Evolutionary conservation across 2,329 filamentous ascomycete species (phyloP).

Genomic region (Neopestalotiopsis clavispora): DNA sequence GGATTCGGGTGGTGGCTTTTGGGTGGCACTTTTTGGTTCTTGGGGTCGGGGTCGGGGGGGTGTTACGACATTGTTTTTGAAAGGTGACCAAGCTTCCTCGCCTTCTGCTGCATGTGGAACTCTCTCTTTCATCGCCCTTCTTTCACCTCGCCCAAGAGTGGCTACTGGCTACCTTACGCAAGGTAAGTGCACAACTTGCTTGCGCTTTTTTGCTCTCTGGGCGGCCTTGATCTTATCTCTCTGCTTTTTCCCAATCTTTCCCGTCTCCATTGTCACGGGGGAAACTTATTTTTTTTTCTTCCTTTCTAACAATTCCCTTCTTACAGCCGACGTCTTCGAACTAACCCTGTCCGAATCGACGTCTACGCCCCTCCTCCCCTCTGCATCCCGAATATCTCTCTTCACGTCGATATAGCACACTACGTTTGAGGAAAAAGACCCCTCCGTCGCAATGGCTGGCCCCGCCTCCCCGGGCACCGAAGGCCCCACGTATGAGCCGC

Average conservation of each 20-base stretch:
- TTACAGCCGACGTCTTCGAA: background rate
- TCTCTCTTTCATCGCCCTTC: conserved; percentile 16
- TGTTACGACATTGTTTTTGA: conserved; percentile 16
- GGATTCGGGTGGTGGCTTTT: background rate
- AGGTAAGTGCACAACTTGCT: conserved; percentile 7
- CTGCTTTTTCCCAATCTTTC: background rate
- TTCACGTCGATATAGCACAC: conserved; percentile 3
- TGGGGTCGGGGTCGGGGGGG: background rate
- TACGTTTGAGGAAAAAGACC: conserved; percentile 10
- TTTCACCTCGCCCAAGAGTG: conserved; percentile 17
- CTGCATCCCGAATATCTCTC: background rate
- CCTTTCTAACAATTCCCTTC: background rate
- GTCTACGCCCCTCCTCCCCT: background rate
- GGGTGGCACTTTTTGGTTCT: background rate
- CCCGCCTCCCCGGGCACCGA: conserved; percentile 62
- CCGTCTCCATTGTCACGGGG: conserved; percentile 2
- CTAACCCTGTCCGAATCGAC: background rate
- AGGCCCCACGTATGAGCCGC: conserved; percentile 63
- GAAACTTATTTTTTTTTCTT: background rate
- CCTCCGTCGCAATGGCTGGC: conserved; percentile 53
- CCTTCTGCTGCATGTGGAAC: conserved; percentile 10
- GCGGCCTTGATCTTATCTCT: conserved; percentile 4
- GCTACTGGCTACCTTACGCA: conserved; percentile 12
- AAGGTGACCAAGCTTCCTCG: background rate
- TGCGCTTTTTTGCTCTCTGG: conserved; percentile 9